Evolutionary conservation across 2,329 filamentous ascomycete species (phyloP).

Genomic region (Huntiella bhutanensis): DNA sequence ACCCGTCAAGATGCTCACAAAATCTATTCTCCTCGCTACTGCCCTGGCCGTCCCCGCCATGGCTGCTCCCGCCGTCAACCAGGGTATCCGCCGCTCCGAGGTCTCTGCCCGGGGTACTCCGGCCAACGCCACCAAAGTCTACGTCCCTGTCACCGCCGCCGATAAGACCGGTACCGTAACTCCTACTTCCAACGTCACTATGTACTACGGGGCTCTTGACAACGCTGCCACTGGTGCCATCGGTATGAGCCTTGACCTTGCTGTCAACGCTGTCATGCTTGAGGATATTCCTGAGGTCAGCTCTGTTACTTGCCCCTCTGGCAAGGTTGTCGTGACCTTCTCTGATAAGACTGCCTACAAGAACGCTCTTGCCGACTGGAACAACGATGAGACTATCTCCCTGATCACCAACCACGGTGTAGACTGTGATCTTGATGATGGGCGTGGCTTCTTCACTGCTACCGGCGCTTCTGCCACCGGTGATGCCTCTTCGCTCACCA

Average conservation of each 20-base stretch:
- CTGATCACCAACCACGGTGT: slow-evolving; percentile 25
- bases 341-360: slow-evolving; percentile 8
- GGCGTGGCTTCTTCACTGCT: slow-evolving; percentile 22
- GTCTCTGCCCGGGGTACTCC: neutral
- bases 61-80: neutral
- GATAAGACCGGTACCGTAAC: slow-evolving; percentile 10
- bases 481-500: slow-evolving; percentile 8
- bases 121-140: slow-evolving; percentile 1
- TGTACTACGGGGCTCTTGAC: slow-evolving; percentile 13
- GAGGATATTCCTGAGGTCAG: slow-evolving; percentile 13
- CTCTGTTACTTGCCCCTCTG: slow-evolving; percentile 12
- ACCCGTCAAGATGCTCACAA: neutral
- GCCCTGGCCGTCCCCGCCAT: neutral
- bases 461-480: slow-evolving; percentile 15
- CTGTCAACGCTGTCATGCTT: slow-evolving; percentile 14
- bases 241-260: slow-evolving; percentile 14
- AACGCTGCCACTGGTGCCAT: slow-evolving; percentile 12
- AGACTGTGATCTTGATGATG: slow-evolving; percentile 21
- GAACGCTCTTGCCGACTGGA: slow-evolving; percentile 13
- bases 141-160: slow-evolving; percentile 8
- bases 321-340: slow-evolving; percentile 13
- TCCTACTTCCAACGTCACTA: slow-evolving; percentile 1
- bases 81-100: neutral
- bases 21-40: neutral
- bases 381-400: slow-evolving; percentile 15